A percentile compares a stretch with the other conserved stretches of the same genome.
These are phyloP conservation scores for Rubus parviflorus DNA, from an alignment of 306 rosid species.

Conservation along the genomic window DNA sequence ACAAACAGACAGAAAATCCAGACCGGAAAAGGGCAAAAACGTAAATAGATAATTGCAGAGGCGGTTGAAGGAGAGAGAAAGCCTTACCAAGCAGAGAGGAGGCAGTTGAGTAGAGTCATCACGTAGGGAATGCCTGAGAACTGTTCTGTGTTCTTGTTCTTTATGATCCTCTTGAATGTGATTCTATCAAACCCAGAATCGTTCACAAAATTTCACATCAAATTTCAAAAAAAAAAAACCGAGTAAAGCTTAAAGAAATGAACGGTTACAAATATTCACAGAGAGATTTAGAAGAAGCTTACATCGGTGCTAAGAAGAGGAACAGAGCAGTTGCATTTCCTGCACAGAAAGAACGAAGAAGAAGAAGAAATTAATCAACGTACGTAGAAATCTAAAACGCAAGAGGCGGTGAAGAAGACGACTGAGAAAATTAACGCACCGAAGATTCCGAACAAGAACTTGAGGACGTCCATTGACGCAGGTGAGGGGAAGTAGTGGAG, in stretches of 20 bases:
- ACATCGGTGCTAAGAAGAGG: conserved; percentile 93
- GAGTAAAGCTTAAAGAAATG: background rate
- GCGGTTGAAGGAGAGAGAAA: background rate
- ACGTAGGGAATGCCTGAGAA: conserved; percentile 93
- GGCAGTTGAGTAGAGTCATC: conserved; percentile 85
- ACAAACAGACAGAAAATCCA: background rate
- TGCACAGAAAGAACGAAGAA: conserved; percentile 23
- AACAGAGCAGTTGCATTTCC: conserved; percentile 89
- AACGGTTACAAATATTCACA: background rate
- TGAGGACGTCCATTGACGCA: conserved; percentile 50
- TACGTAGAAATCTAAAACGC: background rate
- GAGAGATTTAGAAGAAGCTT: conserved; percentile 2
- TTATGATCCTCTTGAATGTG: conserved; percentile 74
- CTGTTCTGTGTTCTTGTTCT: conserved; percentile 57
- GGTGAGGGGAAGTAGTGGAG: background rate
- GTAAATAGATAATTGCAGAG: background rate
- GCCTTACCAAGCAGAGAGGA: conserved; percentile 80
- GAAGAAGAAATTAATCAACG: conserved; percentile 9
- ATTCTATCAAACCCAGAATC: conserved; percentile 37
- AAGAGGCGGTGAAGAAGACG: background rate
- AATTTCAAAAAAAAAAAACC: background rate
- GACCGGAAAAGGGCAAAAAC: background rate
- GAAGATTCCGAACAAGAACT: conserved; percentile 68
- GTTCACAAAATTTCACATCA: background rate
- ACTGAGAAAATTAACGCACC: conserved; percentile 45